Evolutionary conservation across 106 monocot genomes (phyloP), one percentile per base, ranked within the genome.

Genomic region (Acorus calamus): DNA sequence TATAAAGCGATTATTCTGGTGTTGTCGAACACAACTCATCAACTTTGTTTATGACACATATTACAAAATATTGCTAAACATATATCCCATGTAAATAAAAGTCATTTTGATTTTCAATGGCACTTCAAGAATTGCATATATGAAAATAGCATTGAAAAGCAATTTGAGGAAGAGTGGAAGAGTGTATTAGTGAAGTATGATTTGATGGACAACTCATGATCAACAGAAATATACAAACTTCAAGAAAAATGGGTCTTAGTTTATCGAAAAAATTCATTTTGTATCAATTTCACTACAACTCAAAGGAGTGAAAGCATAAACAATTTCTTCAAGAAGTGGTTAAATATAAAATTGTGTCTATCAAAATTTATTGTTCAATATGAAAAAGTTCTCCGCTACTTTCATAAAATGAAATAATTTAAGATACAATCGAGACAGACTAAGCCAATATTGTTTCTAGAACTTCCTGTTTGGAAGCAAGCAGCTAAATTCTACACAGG

Each of bases 41-140:
- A 71, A 10, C 43, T 85, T 61, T 85, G 77, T 75, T 49, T 81
- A 55, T 85, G 85, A 77, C 80, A 85, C 50, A 59, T 85, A 12
- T 66, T 60, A 28, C 77, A 81, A n/a, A 77, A 75, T 72, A 52
- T 74, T 50, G 56, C 47, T 3, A 71, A 68, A 44, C 58, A 78
- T 4, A 66, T 85, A 2, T 61, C 71, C 54, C 66, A 72, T 60
- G 62, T 71, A 8, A 71, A 64, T 14, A 50, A 51, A 14, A 70
- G 59, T 51, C 62, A 77, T 0, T 50, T 62, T 6, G 72, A 66
- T 52, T 85, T 85, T 65, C 58, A 60, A 9, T 71, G 61, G 44
- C 80, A 84, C 28, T 84, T 84, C 46, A 76, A 66, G 45, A 74
- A 55, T 49, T 77, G 70, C 59, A 67, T 84, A 51, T 84, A 64